Evolutionary conservation across 2,329 filamentous ascomycete genomes (phyloP).

Genomic region (Ophiosphaerella korrae): DNA sequence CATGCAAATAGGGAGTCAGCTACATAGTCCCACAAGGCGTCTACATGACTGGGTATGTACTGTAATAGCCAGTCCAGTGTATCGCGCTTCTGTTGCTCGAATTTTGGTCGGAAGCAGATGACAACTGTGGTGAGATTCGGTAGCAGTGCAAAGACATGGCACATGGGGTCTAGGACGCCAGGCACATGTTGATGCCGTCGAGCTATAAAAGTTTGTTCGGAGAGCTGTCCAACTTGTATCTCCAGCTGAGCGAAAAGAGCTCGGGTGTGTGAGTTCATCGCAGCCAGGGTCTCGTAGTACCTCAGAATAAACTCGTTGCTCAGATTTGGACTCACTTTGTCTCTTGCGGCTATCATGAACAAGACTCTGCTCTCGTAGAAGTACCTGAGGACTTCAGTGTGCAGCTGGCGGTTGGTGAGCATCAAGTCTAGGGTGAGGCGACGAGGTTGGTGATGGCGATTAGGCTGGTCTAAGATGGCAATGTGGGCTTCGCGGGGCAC

Average conservation of each 20-base stretch:
- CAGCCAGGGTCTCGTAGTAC: constrained; percentile 8
- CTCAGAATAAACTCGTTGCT: constrained; percentile 3
- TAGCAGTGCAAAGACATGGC: constrained; percentile 10
- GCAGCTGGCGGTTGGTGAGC: constrained; percentile 19
- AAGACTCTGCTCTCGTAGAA: constrained; percentile 20
- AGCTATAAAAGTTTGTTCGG: constrained; percentile 1
- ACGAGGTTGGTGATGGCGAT: constrained; percentile 2
- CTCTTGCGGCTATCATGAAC: constrained; percentile 10
- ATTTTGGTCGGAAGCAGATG: not conserved
- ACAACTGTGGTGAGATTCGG: constrained; percentile 9
- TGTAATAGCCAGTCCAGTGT: too few relatives aligned
- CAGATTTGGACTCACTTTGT: not conserved
- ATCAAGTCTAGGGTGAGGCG: constrained; percentile 19
- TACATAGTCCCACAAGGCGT: too few relatives aligned
- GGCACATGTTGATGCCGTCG: constrained; percentile 1
- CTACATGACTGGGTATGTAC: too few relatives aligned
- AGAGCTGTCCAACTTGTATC: constrained; percentile 12
- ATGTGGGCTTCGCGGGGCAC: constrained; percentile 20
- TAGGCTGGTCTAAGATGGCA: not conserved
- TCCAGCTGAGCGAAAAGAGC: constrained; percentile 16
- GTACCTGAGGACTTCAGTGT: constrained; percentile 20
- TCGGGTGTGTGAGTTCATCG: constrained; percentile 10
- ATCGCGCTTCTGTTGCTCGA: too few relatives aligned
- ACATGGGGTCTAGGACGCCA: constrained; percentile 6
- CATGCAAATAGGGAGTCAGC: too few relatives aligned